Percentiles rank a stretch among this genome's conserved stretches.
Evolutionary conservation across 202 grass and related monocot species (phyloP).

Genomic region (Carex sylvatica): DNA sequence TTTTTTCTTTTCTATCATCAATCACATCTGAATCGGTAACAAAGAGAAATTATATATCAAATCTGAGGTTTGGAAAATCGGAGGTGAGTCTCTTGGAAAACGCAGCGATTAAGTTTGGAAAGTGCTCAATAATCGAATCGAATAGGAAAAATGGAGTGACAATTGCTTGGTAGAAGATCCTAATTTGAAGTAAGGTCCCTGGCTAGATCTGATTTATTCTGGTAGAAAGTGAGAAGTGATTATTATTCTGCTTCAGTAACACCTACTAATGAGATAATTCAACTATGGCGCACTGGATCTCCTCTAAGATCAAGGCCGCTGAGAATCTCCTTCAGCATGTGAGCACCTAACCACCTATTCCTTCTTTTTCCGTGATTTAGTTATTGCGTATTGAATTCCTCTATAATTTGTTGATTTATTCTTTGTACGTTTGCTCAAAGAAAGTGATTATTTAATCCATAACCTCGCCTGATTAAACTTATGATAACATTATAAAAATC

Average conservation of each 20-base stretch:
- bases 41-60: too few species aligned
- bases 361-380: neutral
- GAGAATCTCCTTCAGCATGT: slow-evolving; percentile 93
- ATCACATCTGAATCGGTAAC: too few species aligned
- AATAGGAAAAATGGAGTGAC: too few species aligned
- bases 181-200: too few species aligned
- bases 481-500: neutral
- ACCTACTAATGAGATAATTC: slow-evolving; percentile 14
- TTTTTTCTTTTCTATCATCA: neutral
- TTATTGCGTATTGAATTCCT: neutral
- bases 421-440: neutral
- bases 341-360: slow-evolving; percentile 8
- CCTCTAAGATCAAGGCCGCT: slow-evolving; percentile 92
- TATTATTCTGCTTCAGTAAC: neutral
- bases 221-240: too few species aligned
- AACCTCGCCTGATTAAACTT: neutral
- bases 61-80: too few species aligned
- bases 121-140: too few species aligned
- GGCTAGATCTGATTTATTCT: too few species aligned
- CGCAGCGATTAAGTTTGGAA: too few species aligned
- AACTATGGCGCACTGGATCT: slow-evolving; percentile 91
- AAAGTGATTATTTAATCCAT: neutral
- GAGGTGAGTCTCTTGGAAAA: too few species aligned
- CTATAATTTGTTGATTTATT: neutral
- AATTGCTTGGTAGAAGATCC: too few species aligned